Conservation (phyloP, 1,139 yeast genomes). For the Yamadazyma spencermartinsiae region DNA sequence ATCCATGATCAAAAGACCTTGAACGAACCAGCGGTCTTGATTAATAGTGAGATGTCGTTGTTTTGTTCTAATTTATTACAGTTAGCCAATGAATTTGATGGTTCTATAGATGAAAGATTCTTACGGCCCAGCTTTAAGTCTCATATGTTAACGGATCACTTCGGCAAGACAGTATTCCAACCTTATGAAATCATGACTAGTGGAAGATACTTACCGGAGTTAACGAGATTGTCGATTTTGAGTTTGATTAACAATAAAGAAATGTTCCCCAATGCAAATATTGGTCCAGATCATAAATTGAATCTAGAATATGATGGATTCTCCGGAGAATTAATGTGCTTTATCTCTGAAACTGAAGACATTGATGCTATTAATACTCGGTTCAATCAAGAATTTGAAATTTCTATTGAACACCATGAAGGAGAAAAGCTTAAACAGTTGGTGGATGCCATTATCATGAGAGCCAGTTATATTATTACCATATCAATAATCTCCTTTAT, state of each 20-base stretch:
- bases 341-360: conserved; percentile 32
- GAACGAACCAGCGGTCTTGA: conserved; percentile 24
- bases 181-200: conserved; percentile 56
- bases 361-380: conserved; percentile 20
- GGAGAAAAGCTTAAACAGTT: conserved; percentile 27
- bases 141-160: conserved; percentile 32
- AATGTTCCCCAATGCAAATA: conserved; percentile 23
- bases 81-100: conserved; percentile 39
- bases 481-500: conserved; percentile 35
- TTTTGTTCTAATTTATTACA: conserved; percentile 38
- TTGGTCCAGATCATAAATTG: conserved; percentile 12
- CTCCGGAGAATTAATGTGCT: conserved; percentile 41
- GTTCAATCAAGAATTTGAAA: conserved; percentile 24
- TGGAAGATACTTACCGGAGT: conserved; percentile 58
- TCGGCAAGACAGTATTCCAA: conserved; percentile 41
- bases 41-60: conserved; percentile 43
- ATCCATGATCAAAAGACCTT: conserved; percentile 28
- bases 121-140: conserved; percentile 24
- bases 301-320: conserved; percentile 36
- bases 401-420: conserved; percentile 27
- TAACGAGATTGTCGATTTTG: conserved; percentile 42
- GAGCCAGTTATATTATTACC: conserved; percentile 47
- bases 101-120: conserved; percentile 27
- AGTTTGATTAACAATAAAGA: conserved; percentile 33
- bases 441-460: conserved; percentile 29